These are phyloP conservation scores for Fusarium palustre DNA, from an alignment of 2,329 filamentous ascomycete genomes.

Conservation along the genomic window DNA sequence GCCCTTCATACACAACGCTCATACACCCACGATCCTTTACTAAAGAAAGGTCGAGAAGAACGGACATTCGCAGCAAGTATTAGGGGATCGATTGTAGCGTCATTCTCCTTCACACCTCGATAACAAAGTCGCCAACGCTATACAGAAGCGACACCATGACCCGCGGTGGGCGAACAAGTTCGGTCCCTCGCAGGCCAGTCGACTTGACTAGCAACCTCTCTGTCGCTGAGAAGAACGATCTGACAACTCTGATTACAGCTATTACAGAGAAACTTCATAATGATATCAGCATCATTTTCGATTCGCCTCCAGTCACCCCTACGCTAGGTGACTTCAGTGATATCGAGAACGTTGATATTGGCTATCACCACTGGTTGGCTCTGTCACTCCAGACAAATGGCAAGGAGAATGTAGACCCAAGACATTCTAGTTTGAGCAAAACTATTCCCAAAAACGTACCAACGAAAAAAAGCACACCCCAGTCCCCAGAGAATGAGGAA, in stretches of 20 bases:
- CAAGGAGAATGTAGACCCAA: slow-evolving; percentile 38
- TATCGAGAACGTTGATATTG: slow-evolving; percentile 38
- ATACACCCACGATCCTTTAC: slow-evolving; percentile 3
- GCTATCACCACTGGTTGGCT: slow-evolving; percentile 53
- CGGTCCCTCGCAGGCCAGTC: slow-evolving; percentile 57
- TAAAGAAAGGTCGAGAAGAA: not conserved
- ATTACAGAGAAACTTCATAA: slow-evolving; percentile 68
- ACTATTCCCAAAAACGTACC: slow-evolving; percentile 14
- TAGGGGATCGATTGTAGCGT: not conserved
- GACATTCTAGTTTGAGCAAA: slow-evolving; percentile 13
- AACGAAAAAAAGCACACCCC: slow-evolving; percentile 45
- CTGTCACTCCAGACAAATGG: slow-evolving; percentile 49
- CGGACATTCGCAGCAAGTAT: not conserved
- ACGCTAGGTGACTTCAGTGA: slow-evolving; percentile 44
- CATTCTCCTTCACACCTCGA: not conserved
- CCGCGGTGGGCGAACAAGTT: slow-evolving; percentile 53
- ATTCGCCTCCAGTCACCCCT: slow-evolving; percentile 56
- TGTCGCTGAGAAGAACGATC: slow-evolving; percentile 62
- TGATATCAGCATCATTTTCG: slow-evolving; percentile 65
- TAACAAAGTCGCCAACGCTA: not conserved
- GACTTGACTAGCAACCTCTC: slow-evolving; percentile 65
- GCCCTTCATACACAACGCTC: not conserved
- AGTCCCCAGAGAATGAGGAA: slow-evolving; percentile 50
- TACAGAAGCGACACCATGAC: slow-evolving; percentile 50
- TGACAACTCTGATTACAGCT: slow-evolving; percentile 62